These are phyloP conservation scores for Haberlea rhodopensis DNA, from an alignment of 257 asterid genomes.

Conservation along the genomic window DNA sequence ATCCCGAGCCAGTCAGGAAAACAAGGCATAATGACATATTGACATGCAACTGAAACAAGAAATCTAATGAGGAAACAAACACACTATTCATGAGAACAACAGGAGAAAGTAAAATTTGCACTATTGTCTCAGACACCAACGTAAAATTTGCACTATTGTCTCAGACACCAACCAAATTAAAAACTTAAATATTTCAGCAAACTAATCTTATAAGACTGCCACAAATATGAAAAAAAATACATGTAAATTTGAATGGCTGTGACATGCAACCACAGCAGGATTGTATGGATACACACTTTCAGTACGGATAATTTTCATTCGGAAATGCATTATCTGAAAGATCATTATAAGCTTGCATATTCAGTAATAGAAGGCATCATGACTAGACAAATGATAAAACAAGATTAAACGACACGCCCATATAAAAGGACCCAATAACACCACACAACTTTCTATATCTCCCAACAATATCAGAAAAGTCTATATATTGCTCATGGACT, in stretches of 20 bases:
- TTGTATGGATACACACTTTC: background rate
- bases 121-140: too few relatives aligned
- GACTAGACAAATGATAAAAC: background rate
- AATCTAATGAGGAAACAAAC: constrained; percentile 3
- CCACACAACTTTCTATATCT: background rate
- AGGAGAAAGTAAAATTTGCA: too few relatives aligned
- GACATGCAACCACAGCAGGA: too few relatives aligned
- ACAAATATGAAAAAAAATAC: background rate
- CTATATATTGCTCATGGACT: background rate
- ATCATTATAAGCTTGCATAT: background rate
- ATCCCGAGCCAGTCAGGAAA: background rate
- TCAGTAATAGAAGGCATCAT: too few relatives aligned
- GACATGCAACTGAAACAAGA: constrained; percentile 1
- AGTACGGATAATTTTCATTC: too few relatives aligned
- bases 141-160: too few relatives aligned
- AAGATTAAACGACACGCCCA: too few relatives aligned
- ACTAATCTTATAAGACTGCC: constrained; percentile 4
- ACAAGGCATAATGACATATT: background rate
- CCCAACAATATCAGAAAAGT: background rate
- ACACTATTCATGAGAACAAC: background rate
- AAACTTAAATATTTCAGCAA: background rate
- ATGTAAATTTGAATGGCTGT: too few relatives aligned
- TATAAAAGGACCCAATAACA: too few relatives aligned
- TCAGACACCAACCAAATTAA: background rate
- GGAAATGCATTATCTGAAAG: background rate